Evolutionary conservation across 306 rosid species (phyloP).

Genomic region (Lupinus albus): DNA sequence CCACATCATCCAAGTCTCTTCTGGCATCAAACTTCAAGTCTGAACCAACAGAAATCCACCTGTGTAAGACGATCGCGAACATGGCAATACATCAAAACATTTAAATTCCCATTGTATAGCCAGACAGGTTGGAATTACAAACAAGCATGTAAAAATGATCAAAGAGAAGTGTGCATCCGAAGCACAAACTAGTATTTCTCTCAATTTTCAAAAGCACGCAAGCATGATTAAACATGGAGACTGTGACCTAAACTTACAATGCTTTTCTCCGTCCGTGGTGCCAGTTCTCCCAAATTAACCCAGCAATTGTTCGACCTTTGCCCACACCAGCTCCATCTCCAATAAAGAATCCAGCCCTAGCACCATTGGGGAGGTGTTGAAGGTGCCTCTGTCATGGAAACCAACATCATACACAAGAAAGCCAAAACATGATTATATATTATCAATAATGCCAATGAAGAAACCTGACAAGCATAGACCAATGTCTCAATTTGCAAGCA

Average conservation of each 20-base stretch:
- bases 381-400: slow-evolving; percentile 83
- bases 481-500: slow-evolving; percentile 97
- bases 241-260: slow-evolving; percentile 63
- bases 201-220: slow-evolving; percentile 19
- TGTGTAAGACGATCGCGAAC: slow-evolving; percentile 53
- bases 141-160: neutral
- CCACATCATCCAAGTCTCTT: slow-evolving; percentile 95
- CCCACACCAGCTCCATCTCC: slow-evolving; percentile 99
- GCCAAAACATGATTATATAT: slow-evolving; percentile 32
- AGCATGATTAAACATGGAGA: slow-evolving; percentile 34
- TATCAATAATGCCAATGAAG: slow-evolving; percentile 47
- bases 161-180: slow-evolving; percentile 7
- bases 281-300: slow-evolving; percentile 98
- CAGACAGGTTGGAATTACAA: slow-evolving; percentile 24
- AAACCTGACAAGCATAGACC: slow-evolving; percentile 98
- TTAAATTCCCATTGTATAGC: slow-evolving; percentile 28
- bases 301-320: slow-evolving; percentile 97
- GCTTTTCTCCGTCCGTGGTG: slow-evolving; percentile 80
- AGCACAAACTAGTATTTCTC: slow-evolving; percentile 30
- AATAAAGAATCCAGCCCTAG: slow-evolving; percentile 87
- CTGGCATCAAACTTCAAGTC: slow-evolving; percentile 98
- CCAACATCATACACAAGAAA: slow-evolving; percentile 45
- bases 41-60: slow-evolving; percentile 99
- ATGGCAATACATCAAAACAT: slow-evolving; percentile 47
- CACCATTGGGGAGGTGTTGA: slow-evolving; percentile 73